Base-by-base conservation (phyloP, 1,284 basidiomycete species). In the Vanrija humicola region DNA sequence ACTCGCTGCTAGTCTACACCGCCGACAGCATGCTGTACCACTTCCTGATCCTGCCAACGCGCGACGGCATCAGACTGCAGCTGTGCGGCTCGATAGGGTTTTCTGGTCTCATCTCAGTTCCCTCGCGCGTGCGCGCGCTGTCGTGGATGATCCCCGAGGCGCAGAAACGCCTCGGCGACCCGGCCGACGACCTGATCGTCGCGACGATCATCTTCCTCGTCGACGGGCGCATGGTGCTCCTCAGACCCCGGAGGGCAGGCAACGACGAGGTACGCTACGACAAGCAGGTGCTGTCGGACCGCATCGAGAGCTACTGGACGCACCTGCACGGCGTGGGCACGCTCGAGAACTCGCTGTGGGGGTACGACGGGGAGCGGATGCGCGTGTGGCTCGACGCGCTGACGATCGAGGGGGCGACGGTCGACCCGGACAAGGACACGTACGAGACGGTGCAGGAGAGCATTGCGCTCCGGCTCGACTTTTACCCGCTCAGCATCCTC, bases 291-390 rank as follows among this genome's bases (percentile, higher is more conserved):
- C 86, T 99, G 26, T 91, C 94, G 0, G 91, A 97, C 66, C 84
- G 87, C 26, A 91, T 98, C 59, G 95, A 99, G 70, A 93, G 94
- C 69, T 98, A 94, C 76, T 99, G 95, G 95, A 97, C 95, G 43
- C 94, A 98, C 78, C 79, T 97, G 50, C 85, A 88, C 45, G 94
- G 93, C 0, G 91, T 97, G 38, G 89, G 88, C 3, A 86, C 90
- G 2, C 79, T 98, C 28, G 94, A 98, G 69, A 97, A 98, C 76
- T 96, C 93, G 8, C 79, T 99, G 14, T 99, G 95, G 95, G 95
- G 88, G 1, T 98, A 91, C 73, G 95, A 98, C 65, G 96, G 94
- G 1, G 82, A 83, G 56, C 84, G 85, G 12, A 88, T 98, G 68
- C 82, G 90, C 43, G 84, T 98, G 18, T 99, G 95, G 95, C 80